Evolutionary conservation across 805 yeast genomes (phyloP).

Genomic region (Suhomyces xylopsoci): DNA sequence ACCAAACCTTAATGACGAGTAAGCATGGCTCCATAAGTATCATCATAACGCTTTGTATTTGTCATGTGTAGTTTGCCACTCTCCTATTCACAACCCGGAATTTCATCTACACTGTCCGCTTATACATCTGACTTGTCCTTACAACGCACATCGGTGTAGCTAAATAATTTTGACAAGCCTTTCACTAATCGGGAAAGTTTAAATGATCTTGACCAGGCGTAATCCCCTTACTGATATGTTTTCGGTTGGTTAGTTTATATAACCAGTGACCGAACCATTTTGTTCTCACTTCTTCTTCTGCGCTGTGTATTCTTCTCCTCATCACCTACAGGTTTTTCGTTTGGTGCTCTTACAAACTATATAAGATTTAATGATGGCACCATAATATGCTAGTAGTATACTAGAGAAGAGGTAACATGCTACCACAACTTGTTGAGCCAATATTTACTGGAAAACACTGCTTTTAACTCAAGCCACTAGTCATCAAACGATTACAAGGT

Average conservation of each 20-base stretch:
- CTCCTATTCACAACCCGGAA: not conserved
- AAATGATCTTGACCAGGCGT: slow-evolving; percentile 4
- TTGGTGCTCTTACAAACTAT: not conserved
- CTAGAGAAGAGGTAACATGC: not conserved
- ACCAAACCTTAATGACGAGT: not conserved
- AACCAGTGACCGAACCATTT: not conserved
- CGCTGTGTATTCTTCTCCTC: not conserved
- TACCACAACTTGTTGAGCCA: not conserved
- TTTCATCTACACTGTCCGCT: not conserved
- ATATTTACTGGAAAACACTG: not conserved
- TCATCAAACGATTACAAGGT: not conserved
- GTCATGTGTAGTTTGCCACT: not conserved
- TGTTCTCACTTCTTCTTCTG: not conserved
- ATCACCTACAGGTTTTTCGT: not conserved
- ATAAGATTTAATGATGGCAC: not conserved
- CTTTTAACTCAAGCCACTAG: not conserved
- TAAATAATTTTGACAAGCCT: slow-evolving; percentile 5
- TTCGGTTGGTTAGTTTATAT: not conserved
- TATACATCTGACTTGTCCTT: not conserved
- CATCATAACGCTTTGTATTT: not conserved
- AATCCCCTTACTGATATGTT: slow-evolving; percentile 1
- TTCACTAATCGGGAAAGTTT: slow-evolving; percentile 4
- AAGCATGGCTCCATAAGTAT: not conserved
- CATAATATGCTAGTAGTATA: not conserved
- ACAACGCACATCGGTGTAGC: not conserved